A percentile compares a stretch with the other conserved stretches of the same genome.
phyloP scores from a whole-genome alignment of 257 asterid species.

The Ligustrum vulgare region DNA sequence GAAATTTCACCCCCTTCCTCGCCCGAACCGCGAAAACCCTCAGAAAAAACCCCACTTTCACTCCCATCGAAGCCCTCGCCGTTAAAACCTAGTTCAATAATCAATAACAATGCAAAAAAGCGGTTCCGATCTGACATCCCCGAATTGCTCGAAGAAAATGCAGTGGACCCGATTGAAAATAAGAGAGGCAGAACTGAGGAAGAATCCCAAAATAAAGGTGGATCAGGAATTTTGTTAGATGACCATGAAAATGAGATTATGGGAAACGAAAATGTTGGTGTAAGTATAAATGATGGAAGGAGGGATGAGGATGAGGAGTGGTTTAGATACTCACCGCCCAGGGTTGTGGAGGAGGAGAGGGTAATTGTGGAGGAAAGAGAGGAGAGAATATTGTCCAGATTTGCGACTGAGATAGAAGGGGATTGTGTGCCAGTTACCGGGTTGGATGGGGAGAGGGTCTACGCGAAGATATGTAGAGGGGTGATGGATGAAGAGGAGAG shows the following conservation, averaged over 20 bases:
- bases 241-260: neutral
- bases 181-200: slow-evolving; percentile 35
- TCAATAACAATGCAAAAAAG: slow-evolving; percentile 41
- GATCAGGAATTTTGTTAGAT: slow-evolving; percentile 1
- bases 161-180: slow-evolving; percentile 9
- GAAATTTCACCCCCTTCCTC: slow-evolving; percentile 57
- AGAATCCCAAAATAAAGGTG: slow-evolving; percentile 19
- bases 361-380: slow-evolving; percentile 32
- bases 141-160: slow-evolving; percentile 16
- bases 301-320: slow-evolving; percentile 59
- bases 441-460: slow-evolving; percentile 89
- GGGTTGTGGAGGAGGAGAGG: slow-evolving; percentile 38
- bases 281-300: slow-evolving; percentile 20
- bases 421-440: slow-evolving; percentile 91
- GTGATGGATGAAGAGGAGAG: slow-evolving; percentile 44
- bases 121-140: slow-evolving; percentile 43
- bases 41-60: slow-evolving; percentile 43
- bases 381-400: slow-evolving; percentile 72
- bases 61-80: slow-evolving; percentile 56
- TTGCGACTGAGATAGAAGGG: slow-evolving; percentile 72
- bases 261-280: slow-evolving; percentile 11
- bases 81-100: slow-evolving; percentile 23
- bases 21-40: slow-evolving; percentile 35
- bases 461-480: slow-evolving; percentile 65
- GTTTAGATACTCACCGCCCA: slow-evolving; percentile 56